Evolutionary conservation across 257 asterid species (phyloP).

Genomic region (Nicotiana noctiflora): DNA sequence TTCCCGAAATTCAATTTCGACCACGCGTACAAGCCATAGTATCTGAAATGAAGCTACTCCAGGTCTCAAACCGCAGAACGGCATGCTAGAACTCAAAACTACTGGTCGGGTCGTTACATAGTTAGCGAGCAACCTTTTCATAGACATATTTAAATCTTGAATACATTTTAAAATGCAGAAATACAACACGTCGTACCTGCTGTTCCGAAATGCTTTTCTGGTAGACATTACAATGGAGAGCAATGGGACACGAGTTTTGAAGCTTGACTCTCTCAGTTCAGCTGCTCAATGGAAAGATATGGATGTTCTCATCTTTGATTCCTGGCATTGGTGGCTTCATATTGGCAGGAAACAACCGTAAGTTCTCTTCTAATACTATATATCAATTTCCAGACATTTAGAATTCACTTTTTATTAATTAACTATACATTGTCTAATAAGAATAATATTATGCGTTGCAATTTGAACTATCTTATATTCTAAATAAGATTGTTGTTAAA

Average conservation of each 20-base stretch:
- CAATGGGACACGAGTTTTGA: constrained; percentile 19
- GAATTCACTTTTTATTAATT: no score
- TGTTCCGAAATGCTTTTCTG: constrained; percentile 26
- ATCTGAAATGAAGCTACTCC: no score
- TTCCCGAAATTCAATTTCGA: no score
- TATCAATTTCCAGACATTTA: background rate
- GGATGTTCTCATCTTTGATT: constrained; percentile 33
- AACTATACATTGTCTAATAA: background rate
- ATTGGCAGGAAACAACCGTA: constrained; percentile 56
- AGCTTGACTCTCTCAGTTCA: constrained; percentile 25
- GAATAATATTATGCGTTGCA: background rate
- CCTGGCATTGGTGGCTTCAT: constrained; percentile 68
- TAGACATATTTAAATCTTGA: background rate
- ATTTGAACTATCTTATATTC: background rate
- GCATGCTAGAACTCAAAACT: no score
- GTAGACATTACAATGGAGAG: constrained; percentile 24
- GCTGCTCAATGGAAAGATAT: constrained; percentile 27
- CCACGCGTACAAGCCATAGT: no score
- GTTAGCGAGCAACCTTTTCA: background rate
- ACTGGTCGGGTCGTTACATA: no score
- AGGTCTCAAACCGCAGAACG: no score
- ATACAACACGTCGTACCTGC: constrained; percentile 23
- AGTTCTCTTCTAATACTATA: background rate
- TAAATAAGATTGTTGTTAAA: background rate
- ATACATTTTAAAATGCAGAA: constrained; percentile 9